Percentiles rank a stretch among this genome's conserved stretches.
These are phyloP conservation scores for Aspergillus panamensis DNA, from an alignment of 495 filamentous ascomycete genomes.

Conservation along the genomic window DNA sequence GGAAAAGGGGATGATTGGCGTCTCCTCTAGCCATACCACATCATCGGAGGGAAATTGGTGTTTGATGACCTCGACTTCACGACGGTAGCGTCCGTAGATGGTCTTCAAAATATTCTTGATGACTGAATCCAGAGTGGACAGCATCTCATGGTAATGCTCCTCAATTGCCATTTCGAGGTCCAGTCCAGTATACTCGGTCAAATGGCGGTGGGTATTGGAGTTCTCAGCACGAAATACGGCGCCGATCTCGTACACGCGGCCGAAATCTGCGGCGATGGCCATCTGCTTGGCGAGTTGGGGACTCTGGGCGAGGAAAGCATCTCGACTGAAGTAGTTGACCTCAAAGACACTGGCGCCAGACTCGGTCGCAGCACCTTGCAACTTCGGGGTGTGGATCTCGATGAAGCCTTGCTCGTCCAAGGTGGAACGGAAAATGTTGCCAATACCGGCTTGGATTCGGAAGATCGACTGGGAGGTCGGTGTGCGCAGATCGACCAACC, in stretches of 20 bases:
- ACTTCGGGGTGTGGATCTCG: conserved; percentile 83
- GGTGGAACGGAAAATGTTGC: conserved; percentile 72
- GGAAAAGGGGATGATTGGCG: conserved; percentile 73
- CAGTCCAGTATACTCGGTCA: conserved; percentile 94
- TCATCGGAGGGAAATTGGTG: conserved; percentile 64
- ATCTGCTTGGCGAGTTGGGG: conserved; percentile 96
- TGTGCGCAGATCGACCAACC: conserved; percentile 82
- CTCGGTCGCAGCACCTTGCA: conserved; percentile 85
- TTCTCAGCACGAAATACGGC: conserved; percentile 94
- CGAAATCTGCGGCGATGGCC: conserved; percentile 83
- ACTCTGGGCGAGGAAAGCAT: conserved; percentile 82
- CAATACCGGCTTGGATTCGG: conserved; percentile 67
- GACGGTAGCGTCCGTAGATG: conserved; percentile 58
- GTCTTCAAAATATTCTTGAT: conserved; percentile 81
- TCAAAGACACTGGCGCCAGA: conserved; percentile 90
- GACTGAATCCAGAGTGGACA: conserved; percentile 68
- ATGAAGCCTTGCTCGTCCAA: conserved; percentile 71
- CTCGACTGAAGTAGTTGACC: conserved; percentile 77
- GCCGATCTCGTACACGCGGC: conserved; percentile 83
- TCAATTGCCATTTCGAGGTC: conserved; percentile 97
- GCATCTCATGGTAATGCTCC: conserved; percentile 82
- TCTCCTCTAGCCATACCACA: conserved; percentile 75
- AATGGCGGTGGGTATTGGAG: conserved; percentile 87
- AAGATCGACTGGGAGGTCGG: conserved; percentile 85
- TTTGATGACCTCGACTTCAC: conserved; percentile 67